Percentiles rank a stretch among this genome's conserved stretches.
phyloP scores from a whole-genome alignment of 2,329 filamentous ascomycete species.

The Ophiocordyceps camponoti-floridani region DNA sequence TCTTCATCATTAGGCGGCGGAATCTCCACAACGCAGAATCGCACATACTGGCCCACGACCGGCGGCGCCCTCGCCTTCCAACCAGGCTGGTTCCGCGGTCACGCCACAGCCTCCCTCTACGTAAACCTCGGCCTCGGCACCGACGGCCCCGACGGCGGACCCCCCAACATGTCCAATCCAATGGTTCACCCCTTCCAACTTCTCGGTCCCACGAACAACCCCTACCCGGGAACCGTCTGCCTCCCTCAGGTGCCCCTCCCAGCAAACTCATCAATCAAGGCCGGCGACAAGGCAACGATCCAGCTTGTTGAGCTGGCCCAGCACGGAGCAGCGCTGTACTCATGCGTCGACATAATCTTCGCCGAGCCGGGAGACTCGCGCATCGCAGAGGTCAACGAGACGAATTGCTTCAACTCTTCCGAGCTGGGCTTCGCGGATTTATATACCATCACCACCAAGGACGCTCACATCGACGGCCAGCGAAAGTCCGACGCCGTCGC shows the following conservation, averaged over 20 bases:
- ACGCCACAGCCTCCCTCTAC: constrained; percentile 66
- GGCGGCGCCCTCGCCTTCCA: constrained; percentile 84
- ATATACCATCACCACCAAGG: constrained; percentile 45
- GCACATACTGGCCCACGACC: constrained; percentile 76
- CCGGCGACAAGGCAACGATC: constrained; percentile 81
- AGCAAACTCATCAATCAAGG: constrained; percentile 45
- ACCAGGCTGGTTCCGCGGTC: constrained; percentile 91
- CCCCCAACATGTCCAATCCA: constrained; percentile 70
- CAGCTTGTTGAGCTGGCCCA: constrained; percentile 71
- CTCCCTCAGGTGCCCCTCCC: constrained; percentile 80
- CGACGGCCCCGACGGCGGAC: constrained; percentile 42
- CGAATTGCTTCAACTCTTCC: constrained; percentile 80
- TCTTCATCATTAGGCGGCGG: constrained; percentile 51
- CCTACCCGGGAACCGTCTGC: constrained; percentile 81
- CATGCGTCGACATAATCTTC: constrained; percentile 93
- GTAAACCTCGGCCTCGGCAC: constrained; percentile 80
- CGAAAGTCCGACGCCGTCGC: not conserved
- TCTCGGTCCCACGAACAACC: constrained; percentile 59
- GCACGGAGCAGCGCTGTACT: constrained; percentile 70
- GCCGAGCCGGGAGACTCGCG: constrained; percentile 52
- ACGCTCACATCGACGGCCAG: constrained; percentile 15
- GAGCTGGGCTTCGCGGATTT: constrained; percentile 60
- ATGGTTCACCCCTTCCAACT: constrained; percentile 74
- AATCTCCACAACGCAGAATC: constrained; percentile 56
- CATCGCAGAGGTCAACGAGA: constrained; percentile 53